Conservation (phyloP, 2,329 filamentous ascomycete genomes). For the Tolypocladium ovalisporum region DNA sequence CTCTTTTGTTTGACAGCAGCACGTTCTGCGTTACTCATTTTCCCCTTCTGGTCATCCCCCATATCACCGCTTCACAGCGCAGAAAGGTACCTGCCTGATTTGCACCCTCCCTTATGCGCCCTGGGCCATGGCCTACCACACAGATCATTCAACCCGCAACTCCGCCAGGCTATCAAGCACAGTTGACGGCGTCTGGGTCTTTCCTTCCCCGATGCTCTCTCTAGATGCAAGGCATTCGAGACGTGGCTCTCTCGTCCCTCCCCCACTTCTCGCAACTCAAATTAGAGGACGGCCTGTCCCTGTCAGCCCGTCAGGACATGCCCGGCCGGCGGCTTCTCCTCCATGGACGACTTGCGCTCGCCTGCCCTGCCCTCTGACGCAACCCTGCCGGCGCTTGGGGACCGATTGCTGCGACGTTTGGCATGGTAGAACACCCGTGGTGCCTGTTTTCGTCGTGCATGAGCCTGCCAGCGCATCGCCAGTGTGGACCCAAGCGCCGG, state of each 20-base stretch:
- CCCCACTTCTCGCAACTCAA: not conserved
- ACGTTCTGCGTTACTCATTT: too few species aligned
- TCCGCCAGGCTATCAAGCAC: not conserved
- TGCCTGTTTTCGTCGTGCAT: constrained; percentile 51
- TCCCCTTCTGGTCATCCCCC: not conserved
- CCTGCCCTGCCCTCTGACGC: not conserved
- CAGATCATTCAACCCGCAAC: constrained; percentile 6
- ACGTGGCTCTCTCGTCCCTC: not conserved
- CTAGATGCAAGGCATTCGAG: not conserved
- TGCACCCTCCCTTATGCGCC: constrained; percentile 7
- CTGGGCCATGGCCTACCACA: constrained; percentile 2
- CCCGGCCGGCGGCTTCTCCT: not conserved
- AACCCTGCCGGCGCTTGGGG: constrained; percentile 3
- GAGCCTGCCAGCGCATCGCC: constrained; percentile 28
- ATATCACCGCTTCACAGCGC: not conserved
- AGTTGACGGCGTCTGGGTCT: not conserved
- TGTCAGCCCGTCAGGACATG: not conserved
- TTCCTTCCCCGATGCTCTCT: not conserved
- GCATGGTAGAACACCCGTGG: constrained; percentile 8
- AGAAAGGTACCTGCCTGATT: constrained; percentile 11
- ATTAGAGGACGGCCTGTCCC: not conserved
- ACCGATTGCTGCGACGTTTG: constrained; percentile 6
- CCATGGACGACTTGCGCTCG: not conserved
- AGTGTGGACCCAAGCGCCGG: constrained; percentile 19
- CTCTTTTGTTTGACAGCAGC: too few species aligned